A percentile compares a stretch with the other conserved stretches of the same genome.
phyloP scores from a whole-genome alignment of 768 basidiomycete species.

The Pleurotus cornucopiae region DNA sequence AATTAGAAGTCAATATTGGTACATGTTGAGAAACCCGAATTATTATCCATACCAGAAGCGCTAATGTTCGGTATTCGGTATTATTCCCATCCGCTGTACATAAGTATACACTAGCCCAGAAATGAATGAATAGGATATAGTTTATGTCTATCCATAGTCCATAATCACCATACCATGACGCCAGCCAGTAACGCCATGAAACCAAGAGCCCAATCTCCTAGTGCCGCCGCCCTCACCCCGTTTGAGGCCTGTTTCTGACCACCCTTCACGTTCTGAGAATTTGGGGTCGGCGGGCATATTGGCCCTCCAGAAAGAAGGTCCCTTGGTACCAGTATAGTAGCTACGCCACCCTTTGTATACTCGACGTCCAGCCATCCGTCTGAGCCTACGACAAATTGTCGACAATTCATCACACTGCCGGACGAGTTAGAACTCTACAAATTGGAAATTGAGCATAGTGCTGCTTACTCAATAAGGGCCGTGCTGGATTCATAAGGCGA shows the following conservation, averaged over 20 bases:
- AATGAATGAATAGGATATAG: too few relatives aligned
- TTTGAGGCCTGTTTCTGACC: background rate
- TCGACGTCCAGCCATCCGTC: conserved; percentile 56
- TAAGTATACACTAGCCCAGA: too few relatives aligned
- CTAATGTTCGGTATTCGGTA: too few relatives aligned
- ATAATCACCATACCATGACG: background rate
- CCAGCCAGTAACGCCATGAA: background rate
- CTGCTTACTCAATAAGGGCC: conserved; percentile 52
- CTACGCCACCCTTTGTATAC: conserved; percentile 60
- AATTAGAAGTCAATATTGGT: too few relatives aligned
- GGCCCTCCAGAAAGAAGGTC: conserved; percentile 30
- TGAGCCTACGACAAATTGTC: conserved; percentile 66
- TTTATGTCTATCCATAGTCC: too few relatives aligned
- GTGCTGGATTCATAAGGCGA: conserved; percentile 48
- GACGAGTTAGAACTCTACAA: too few relatives aligned
- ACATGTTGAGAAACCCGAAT: too few relatives aligned
- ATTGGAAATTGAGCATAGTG: background rate
- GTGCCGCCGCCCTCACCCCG: background rate
- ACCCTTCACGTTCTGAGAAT: conserved; percentile 5
- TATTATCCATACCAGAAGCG: too few relatives aligned
- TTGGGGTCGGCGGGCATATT: conserved; percentile 26
- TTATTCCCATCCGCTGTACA: too few relatives aligned
- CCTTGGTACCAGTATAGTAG: conserved; percentile 51
- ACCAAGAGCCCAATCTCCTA: background rate
- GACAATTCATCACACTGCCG: conserved; percentile 57